These are phyloP conservation scores for Apiospora phragmitis DNA, from an alignment of 2,329 filamentous ascomycete species.

Conservation along the genomic window DNA sequence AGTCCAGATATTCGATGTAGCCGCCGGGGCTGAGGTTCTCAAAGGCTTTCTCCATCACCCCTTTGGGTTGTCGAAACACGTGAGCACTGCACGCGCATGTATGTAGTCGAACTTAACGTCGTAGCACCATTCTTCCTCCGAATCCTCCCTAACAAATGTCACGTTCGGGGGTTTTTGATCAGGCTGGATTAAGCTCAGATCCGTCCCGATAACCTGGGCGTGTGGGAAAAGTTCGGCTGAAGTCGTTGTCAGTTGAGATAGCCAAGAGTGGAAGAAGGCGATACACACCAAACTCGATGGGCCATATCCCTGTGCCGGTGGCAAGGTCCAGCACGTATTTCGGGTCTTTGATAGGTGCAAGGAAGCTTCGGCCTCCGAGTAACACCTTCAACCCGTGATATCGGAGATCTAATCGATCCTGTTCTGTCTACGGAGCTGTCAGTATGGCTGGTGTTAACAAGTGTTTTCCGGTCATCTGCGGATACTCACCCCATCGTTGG, in stretches of 20 bases:
- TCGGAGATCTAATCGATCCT: constrained; percentile 14
- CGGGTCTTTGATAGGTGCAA: neutral
- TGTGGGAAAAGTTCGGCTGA: neutral
- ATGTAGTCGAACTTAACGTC: constrained; percentile 23
- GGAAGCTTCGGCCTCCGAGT: neutral
- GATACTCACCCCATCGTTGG: constrained; percentile 19
- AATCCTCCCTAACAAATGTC: constrained; percentile 3
- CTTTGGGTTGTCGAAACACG: constrained; percentile 17
- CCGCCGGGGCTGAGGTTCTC: constrained; percentile 24
- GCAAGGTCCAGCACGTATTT: constrained; percentile 11
- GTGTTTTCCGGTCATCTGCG: neutral
- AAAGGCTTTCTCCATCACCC: constrained; percentile 17
- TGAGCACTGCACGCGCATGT: constrained; percentile 21
- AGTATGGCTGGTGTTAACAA: neutral
- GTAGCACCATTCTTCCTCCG: constrained; percentile 15
- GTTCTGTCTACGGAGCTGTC: neutral
- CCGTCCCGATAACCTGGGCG: constrained; percentile 8
- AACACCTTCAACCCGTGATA: neutral
- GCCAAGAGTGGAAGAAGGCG: too few species aligned
- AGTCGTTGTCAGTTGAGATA: neutral
- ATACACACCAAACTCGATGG: constrained; percentile 5
- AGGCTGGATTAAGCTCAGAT: constrained; percentile 13
- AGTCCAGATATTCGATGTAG: constrained; percentile 20
- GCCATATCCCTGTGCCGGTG: constrained; percentile 3
- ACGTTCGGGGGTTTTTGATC: neutral